These are phyloP conservation scores for Hura crepitans DNA, from an alignment of 441 rosid species.

Conservation along the genomic window DNA sequence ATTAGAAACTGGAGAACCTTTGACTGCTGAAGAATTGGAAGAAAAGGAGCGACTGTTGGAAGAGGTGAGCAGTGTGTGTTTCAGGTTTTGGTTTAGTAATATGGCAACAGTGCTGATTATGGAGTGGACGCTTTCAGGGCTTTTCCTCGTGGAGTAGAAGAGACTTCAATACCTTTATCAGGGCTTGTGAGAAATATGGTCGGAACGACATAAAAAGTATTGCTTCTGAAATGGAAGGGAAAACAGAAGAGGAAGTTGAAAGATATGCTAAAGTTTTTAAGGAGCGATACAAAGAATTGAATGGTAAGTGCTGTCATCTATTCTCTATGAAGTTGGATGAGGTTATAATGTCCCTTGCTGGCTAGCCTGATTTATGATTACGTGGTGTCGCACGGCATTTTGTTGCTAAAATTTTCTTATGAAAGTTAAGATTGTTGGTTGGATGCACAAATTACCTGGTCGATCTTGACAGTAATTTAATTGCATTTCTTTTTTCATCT, in stretches of 20 bases:
- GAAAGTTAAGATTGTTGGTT: not conserved
- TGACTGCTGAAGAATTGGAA: slow-evolving; percentile 96
- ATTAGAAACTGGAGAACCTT: slow-evolving; percentile 78
- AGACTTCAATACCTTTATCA: slow-evolving; percentile 83
- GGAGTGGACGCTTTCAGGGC: slow-evolving; percentile 47
- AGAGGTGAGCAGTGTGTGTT: slow-evolving; percentile 49
- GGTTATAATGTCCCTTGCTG: not conserved
- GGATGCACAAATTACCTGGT: not conserved
- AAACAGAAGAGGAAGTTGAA: slow-evolving; percentile 89
- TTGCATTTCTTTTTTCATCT: not conserved
- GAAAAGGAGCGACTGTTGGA: slow-evolving; percentile 86
- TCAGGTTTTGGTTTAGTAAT: slow-evolving; percentile 6
- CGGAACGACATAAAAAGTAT: slow-evolving; percentile 73
- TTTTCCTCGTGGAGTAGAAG: slow-evolving; percentile 95
- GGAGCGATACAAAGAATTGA: slow-evolving; percentile 89
- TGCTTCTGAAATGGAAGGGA: slow-evolving; percentile 96
- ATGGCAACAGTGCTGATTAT: slow-evolving; percentile 14
- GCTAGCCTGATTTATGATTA: not conserved
- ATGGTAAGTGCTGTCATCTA: slow-evolving; percentile 36
- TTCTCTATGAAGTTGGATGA: not conserved
- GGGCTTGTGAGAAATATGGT: slow-evolving; percentile 98
- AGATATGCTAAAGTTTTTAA: slow-evolving; percentile 83
- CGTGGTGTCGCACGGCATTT: not conserved
- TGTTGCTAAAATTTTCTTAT: too few relatives aligned
- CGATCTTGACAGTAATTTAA: not conserved